phyloP scores from a whole-genome alignment of 306 rosid genomes.

The Ormosia emarginata region DNA sequence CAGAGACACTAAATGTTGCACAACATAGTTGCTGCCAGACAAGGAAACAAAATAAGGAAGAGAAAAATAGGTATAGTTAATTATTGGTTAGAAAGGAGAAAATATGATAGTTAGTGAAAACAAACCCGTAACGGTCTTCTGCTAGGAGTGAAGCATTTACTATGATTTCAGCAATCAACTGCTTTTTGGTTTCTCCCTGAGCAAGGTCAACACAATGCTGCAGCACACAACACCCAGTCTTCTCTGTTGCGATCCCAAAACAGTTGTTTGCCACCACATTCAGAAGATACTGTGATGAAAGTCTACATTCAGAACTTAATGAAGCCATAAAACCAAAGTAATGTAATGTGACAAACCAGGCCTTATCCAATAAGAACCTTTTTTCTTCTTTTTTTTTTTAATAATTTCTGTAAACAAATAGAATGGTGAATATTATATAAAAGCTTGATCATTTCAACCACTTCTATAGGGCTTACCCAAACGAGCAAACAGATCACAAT shows the following conservation, averaged over 20 bases:
- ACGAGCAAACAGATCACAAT: not conserved
- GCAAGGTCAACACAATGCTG: constrained; percentile 42
- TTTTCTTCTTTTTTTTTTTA: not conserved
- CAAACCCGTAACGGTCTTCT: constrained; percentile 59
- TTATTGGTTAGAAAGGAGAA: not conserved
- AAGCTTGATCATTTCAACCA: not conserved
- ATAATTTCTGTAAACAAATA: not conserved
- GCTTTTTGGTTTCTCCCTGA: constrained; percentile 31
- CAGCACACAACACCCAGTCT: constrained; percentile 62
- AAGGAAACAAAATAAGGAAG: not conserved
- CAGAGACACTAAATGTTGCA: constrained; percentile 53
- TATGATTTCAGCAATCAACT: constrained; percentile 30
- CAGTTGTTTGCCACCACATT: constrained; percentile 35
- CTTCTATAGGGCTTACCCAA: not conserved
- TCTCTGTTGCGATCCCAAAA: constrained; percentile 44
- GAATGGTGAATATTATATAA: not conserved
- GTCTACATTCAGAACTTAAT: constrained; percentile 23
- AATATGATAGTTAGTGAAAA: not conserved
- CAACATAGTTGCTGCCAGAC: constrained; percentile 62
- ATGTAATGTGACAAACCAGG: not conserved
- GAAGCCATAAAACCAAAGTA: not conserved
- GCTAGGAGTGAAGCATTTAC: constrained; percentile 32
- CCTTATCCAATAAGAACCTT: not conserved
- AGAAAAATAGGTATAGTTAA: not conserved
- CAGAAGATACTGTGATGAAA: constrained; percentile 47